Evolutionary conservation across 768 basidiomycete species (phyloP), one percentile per base, ranked within the genome.

Genomic region (Leccinum longicurvipes): DNA sequence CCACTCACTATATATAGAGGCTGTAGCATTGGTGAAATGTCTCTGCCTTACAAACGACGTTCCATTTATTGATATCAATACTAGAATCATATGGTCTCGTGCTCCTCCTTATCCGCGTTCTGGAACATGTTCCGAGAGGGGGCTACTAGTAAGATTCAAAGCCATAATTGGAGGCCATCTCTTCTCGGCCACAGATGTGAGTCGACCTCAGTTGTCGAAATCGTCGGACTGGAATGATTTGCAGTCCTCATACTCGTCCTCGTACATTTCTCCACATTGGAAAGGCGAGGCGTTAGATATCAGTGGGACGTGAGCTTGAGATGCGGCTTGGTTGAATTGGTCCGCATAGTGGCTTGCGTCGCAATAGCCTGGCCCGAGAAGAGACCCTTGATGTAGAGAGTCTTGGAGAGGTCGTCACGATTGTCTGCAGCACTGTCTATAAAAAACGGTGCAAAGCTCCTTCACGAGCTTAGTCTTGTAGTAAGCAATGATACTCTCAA

Each of bases 71-170:
- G 29, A 29, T 11, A 29, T 29, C 29, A n/a, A 29, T 29, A 29
- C 29, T 11, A 29, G 4, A 11, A 6, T 12, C 12, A 29, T n/a
- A n/a, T n/a, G n/a, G n/a, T n/a, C n/a, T n/a, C n/a, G n/a, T n/a
- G n/a, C n/a, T n/a, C 85, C 58, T 84, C 81, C 67, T 84, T 87
- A 62, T 91, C 87, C 3, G 83, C 79, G 60, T 84, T 84, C 61
- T 89, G 86, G 80, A 96, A 95, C 93, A 95, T 97, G 63, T 95
- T 95, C 34, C 91, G 76, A 0, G 90, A 93, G 0, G 95, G 95
- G 0, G 93, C 94, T n/a, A n/a, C n/a, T n/a, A n/a, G 63, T 97
- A 98, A 0, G 89, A 90, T 67, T 97, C 94, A 3, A 91, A 91
- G 3, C 93, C 93, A 60, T 89, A 86, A 65, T 91, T 89, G 1